Evolutionary conservation across 2,329 filamentous ascomycete species (phyloP).

Genomic region (Macrophomina pseudophaseolina): DNA sequence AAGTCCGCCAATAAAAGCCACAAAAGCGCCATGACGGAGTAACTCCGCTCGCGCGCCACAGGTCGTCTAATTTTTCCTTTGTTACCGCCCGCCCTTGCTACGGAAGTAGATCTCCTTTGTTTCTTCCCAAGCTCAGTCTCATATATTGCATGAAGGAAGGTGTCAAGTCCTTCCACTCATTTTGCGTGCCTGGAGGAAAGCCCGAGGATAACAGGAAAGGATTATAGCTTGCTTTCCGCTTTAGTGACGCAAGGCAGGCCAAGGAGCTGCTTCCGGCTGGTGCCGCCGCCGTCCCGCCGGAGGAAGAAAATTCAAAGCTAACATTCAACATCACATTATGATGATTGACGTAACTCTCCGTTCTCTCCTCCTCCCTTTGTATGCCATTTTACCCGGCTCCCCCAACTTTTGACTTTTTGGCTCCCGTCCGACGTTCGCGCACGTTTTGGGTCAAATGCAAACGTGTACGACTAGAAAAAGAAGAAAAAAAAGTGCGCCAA

Average conservation of each 20-base stretch:
- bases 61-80: neutral
- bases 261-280: slow-evolving; percentile 1
- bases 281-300: neutral
- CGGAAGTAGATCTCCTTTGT: neutral
- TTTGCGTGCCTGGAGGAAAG: neutral
- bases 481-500: neutral
- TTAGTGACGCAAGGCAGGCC: neutral
- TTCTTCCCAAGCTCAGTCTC: neutral
- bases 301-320: too few species aligned
- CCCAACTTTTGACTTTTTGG: too few species aligned
- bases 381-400: neutral
- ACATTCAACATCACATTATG: neutral
- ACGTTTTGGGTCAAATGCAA: neutral
- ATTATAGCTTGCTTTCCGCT: too few species aligned
- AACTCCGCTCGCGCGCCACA: neutral
- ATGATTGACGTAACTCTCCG: neutral
- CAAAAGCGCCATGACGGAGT: neutral
- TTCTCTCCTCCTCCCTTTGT: neutral
- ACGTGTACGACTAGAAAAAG: too few species aligned
- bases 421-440: too few species aligned
- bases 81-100: neutral
- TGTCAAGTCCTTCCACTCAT: too few species aligned
- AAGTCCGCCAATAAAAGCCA: neutral
- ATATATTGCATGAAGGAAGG: too few species aligned
- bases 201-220: too few species aligned